These are phyloP conservation scores for Kitagawia praeruptora DNA, from an alignment of 129 eudicot species.

Conservation along the genomic window DNA sequence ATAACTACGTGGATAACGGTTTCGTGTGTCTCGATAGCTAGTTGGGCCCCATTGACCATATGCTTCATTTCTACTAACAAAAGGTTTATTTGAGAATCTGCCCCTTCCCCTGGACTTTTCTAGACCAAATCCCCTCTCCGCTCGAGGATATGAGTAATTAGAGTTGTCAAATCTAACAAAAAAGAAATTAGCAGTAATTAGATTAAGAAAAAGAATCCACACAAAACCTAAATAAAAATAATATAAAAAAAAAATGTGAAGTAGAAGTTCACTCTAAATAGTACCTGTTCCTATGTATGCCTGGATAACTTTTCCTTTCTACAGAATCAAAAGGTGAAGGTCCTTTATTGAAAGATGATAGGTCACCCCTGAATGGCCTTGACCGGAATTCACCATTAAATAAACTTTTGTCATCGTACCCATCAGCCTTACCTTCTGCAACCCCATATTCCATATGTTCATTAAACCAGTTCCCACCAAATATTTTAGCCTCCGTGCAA, in stretches of 20 bases:
- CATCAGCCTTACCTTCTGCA: slow-evolving; percentile 20
- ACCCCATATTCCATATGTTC: slow-evolving; percentile 15
- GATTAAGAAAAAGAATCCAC: neutral
- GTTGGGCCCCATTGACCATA: slow-evolving; percentile 24
- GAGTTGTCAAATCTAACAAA: neutral
- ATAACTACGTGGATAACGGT: neutral
- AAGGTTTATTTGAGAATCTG: slow-evolving; percentile 20
- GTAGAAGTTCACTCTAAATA: neutral
- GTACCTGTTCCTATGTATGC: neutral
- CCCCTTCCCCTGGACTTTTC: slow-evolving; percentile 20
- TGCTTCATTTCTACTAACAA: slow-evolving; percentile 18
- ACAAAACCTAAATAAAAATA: neutral
- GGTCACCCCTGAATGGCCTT: slow-evolving; percentile 20
- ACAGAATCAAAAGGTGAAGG: slow-evolving; percentile 8
- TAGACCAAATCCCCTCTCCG: neutral
- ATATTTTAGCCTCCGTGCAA: slow-evolving; percentile 2
- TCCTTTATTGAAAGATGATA: slow-evolving; percentile 23
- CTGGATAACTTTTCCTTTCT: slow-evolving; percentile 21
- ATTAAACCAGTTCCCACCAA: slow-evolving; percentile 13
- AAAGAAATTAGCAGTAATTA: neutral
- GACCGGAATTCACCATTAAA: slow-evolving; percentile 21
- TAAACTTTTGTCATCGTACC: slow-evolving; percentile 3
- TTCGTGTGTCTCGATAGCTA: slow-evolving; percentile 33
- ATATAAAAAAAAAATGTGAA: neutral
- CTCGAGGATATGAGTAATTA: neutral